Evolutionary conservation across 1,284 basidiomycete species (phyloP), one percentile per base, ranked within the genome.

Genomic region (Ustilago nuda): DNA sequence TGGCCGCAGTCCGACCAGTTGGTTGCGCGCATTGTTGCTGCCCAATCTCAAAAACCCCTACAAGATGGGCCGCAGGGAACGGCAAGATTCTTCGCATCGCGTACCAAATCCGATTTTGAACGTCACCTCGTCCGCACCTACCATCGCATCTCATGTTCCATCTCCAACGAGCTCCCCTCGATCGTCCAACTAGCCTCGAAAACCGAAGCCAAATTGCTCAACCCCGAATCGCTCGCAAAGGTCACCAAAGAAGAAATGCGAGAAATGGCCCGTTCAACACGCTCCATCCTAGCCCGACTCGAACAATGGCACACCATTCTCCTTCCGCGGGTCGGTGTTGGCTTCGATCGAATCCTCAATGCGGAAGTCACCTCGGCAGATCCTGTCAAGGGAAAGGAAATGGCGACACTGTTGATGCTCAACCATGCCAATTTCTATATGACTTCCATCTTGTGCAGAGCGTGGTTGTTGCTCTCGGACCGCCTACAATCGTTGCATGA

Each of bases 181-280:
- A 19, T 73, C n/a, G 59, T 68, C 33, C 48, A 65, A 3, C 50
- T 73, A 1, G 59, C 61, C 13, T 61, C 32, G 45, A 56, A 55
- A 35, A 65, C 66, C 45, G 66, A 68, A 45, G 39, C 66, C 0
- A 36, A 37, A 3, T 43, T 73, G 8, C 32, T 73, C 33, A 54
- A 66, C 12, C 65, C 66, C 2, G 71, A 68, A 48, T 35, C 58
- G 9, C 61, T 68, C 15, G 50, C 35, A 8, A 56, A 32, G 23
- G 64, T 61, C 36, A 65, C 71, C 8, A 73, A 68, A 55, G 61
- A 73, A 23, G 66, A 68, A 36, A 63, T 68, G 56, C 55, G 66
- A 11, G 60, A 68, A 17, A 64, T 73, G 71, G 66, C 71, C 1
- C 50, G 59, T 4, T 55, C 61, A 19, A 73, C 71, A 8, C 65